These are phyloP conservation scores for Coemansia asiatica DNA, from an alignment of 192 early-diverging fungal species.

Conservation along the genomic window DNA sequence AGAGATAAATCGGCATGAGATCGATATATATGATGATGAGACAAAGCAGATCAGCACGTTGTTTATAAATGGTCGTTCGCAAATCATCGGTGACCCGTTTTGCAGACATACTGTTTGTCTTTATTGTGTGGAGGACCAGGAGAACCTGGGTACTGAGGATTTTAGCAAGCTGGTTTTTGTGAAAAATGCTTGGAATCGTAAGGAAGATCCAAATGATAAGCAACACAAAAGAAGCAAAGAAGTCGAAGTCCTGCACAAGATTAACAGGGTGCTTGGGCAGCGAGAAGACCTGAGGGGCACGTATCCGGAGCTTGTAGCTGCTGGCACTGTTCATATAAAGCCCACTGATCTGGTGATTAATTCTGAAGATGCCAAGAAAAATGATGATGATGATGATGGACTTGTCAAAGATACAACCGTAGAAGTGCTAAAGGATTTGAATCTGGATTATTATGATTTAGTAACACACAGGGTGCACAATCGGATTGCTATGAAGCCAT, in stretches of 20 bases:
- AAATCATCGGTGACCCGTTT: no score
- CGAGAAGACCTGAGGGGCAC: background rate
- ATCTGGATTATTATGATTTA: background rate
- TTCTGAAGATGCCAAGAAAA: no score
- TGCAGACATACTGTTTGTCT: no score
- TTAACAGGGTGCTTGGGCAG: background rate
- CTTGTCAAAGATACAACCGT: background rate
- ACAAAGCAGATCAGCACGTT: background rate
- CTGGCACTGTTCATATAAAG: background rate
- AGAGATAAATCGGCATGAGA: background rate
- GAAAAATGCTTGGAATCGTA: no score
- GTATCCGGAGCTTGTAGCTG: background rate
- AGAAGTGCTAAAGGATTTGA: background rate
- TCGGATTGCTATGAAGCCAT: background rate
- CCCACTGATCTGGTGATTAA: no score
- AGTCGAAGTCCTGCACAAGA: background rate
- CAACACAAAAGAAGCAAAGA: background rate
- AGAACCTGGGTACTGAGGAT: no score
- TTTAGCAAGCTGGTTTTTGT: no score
- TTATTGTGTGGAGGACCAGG: no score
- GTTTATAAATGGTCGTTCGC: background rate
- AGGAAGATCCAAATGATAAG: no score
- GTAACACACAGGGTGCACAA: background rate
- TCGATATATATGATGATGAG: conserved; percentile 1
- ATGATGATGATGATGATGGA: no score